Base-by-base conservation (phyloP, 1,139 yeast genomes). In the Suhomyces chickasaworum region DNA sequence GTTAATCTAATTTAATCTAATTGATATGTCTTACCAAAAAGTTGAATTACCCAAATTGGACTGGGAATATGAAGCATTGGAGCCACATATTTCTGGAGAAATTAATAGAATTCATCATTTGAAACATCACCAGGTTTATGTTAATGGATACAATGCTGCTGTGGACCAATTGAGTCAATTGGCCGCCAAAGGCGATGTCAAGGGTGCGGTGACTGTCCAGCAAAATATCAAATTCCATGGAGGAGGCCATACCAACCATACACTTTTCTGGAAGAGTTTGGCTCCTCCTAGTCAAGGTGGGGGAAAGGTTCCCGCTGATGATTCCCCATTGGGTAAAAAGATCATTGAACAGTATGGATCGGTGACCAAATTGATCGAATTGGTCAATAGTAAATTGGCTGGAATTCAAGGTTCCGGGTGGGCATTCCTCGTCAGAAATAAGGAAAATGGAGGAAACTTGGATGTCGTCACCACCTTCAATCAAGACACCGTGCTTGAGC, bases 371-470 rank as follows among this genome's bases (percentile, higher is more conserved):
- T 73, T 75, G 60, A 71, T 69, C 55, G 54, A 64, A 23, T 47
- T 67, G 39, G 65, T 75, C 57, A 73, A 73, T 51, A 57, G 65
- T 44, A 67, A 71, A 57, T 68, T 75, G 58, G 75, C 75, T 15
- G 69, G 71, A 23, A 69, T 75, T 48, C 80, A 75, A 59, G 79
- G 79, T 42, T 69, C 77, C 3, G 80, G 80, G 31, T 75, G 80
- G 79, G 78, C 77, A 16, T 74, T 72, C 56, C 65, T 75, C 41
- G 78, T 71, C 44, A 70, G 72, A 60, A 71, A 72, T 58, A 64
- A 63, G 49, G 68, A 68, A 48, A 71, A 71, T 49, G 77, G 77
- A 39, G 64, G 66, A 47, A 49, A 50, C 12, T 63, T 75, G 57
- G 77, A 71, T 45, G 71, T 74, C 30, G 67, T 69, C 39, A 71